Evolutionary conservation across 805 yeast species (phyloP), one percentile per base, ranked within the genome.

Genomic region (Candida golubevii): DNA sequence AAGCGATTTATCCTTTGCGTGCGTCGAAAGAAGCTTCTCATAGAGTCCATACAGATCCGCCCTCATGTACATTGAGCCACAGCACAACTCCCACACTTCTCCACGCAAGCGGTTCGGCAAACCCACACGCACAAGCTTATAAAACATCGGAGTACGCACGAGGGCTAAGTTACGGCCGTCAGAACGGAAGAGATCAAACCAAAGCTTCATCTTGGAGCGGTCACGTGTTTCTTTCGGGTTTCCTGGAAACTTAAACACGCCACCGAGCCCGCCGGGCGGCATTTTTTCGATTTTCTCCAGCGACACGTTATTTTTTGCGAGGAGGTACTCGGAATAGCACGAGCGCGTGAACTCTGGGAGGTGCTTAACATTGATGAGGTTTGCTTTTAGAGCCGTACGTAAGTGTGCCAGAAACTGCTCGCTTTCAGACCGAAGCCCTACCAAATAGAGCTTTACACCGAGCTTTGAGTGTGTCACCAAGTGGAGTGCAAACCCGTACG

Each of bases 31-130:
- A 7, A 90, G 52, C 29, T 66, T 62, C 35, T 70, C 60, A 62
- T 90, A 93, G 37, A 78, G 80, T 0, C 75, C 78, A 10, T 73
- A 74, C 55, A 84, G 72, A 41, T 79, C 78, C 57, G 81, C 77
- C 40, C 98, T 72, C 42, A 78, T 58, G 58, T 80, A 88, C 72
- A 89, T 80, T 0, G 96, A 83, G 4, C 99, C 99, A 36, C 88
- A 80, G 41, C 88, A 79, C 42, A 88, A 67, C 62, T 93, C 99
- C 99, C 99, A 93, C 11, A 93, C 71, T 59, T 93, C 99, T 33
- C 99, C 99, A 53, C 99, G 76, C 42, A 93, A 70, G 47, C 95
- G 75, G 59, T 91, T 91, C n/a, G 98, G 98, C 23, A 93, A 73
- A 0, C 99, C 98, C 12, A 90, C 93, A 40, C 97, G 74, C 8